A percentile compares a stretch with the other conserved stretches of the same genome.
Conservation (phyloP, 1,284 basidiomycete genomes). For the Cryptococcus sp. region DNA sequence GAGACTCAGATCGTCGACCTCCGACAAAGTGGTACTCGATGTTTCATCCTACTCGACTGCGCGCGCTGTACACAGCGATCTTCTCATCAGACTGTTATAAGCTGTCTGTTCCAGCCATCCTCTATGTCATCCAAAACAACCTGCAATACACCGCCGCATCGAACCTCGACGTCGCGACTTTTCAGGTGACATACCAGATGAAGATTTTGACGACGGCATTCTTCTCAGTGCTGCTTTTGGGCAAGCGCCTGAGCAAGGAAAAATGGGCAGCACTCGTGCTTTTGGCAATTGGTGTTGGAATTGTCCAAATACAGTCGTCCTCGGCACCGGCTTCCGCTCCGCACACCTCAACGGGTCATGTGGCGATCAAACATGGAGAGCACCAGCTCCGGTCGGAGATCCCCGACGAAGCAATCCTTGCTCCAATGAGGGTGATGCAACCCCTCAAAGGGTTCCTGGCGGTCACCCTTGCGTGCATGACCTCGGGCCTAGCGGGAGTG, state of each 20-base stretch:
- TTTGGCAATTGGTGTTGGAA: slow-evolving; percentile 86
- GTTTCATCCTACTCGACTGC: slow-evolving; percentile 36
- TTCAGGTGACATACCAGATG: slow-evolving; percentile 88
- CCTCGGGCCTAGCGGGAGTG: slow-evolving; percentile 95
- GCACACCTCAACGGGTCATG: slow-evolving; percentile 9
- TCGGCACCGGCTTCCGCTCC: slow-evolving; percentile 20
- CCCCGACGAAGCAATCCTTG: slow-evolving; percentile 8
- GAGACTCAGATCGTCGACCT: slow-evolving; percentile 11
- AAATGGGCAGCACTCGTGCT: slow-evolving; percentile 85
- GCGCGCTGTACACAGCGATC: slow-evolving; percentile 47
- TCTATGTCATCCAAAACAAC: slow-evolving; percentile 96
- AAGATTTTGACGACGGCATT: slow-evolving; percentile 96
- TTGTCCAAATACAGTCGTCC: slow-evolving; percentile 80
- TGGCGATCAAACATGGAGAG: slow-evolving; percentile 3
- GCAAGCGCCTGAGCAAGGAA: slow-evolving; percentile 69
- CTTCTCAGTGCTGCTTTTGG: slow-evolving; percentile 87
- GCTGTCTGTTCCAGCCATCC: slow-evolving; percentile 90
- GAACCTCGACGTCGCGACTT: slow-evolving; percentile 91
- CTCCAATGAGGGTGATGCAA: slow-evolving; percentile 59
- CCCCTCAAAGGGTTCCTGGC: slow-evolving; percentile 79
- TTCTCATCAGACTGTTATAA: slow-evolving; percentile 93
- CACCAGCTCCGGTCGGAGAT: slow-evolving; percentile 16
- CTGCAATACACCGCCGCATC: slow-evolving; percentile 91
- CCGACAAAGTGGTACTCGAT: slow-evolving; percentile 17
- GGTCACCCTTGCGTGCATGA: slow-evolving; percentile 88